phyloP scores from a whole-genome alignment of 306 rosid genomes.

The Castanea sativa region DNA sequence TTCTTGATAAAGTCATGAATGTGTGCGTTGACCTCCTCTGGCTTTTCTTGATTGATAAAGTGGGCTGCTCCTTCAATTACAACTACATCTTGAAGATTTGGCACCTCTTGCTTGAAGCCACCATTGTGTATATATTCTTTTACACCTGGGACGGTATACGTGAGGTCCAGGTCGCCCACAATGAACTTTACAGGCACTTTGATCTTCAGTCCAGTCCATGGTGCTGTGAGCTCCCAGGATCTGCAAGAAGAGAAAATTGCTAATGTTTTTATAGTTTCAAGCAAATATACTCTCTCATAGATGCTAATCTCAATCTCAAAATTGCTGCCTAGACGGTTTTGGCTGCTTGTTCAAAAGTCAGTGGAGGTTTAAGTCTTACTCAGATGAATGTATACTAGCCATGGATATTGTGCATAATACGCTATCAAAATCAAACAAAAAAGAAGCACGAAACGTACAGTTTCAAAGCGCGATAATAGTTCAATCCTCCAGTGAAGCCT shows the following conservation, averaged over 20 bases:
- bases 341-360: too few relatives aligned
- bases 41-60: conserved; percentile 54
- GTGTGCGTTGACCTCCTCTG: conserved; percentile 48
- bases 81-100: conserved; percentile 54
- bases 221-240: conserved; percentile 67
- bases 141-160: conserved; percentile 54
- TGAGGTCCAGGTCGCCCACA: conserved; percentile 56
- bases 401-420: not conserved
- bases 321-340: not conserved
- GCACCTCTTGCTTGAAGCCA: conserved; percentile 50
- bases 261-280: not conserved
- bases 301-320: not conserved
- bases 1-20: conserved; percentile 62
- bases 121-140: conserved; percentile 58
- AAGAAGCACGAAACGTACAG: conserved; percentile 41
- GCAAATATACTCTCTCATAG: not conserved
- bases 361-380: too few relatives aligned
- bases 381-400: too few relatives aligned
- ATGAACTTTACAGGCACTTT: conserved; percentile 65
- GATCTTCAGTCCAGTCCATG: conserved; percentile 62
- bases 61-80: conserved; percentile 62
- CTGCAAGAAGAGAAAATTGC: conserved; percentile 40
- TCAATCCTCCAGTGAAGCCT: conserved; percentile 79
- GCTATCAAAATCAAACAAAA: not conserved
- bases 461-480: conserved; percentile 60